Conservation (phyloP, 2,329 filamentous ascomycete genomes). For the Tolypocladium endophyticum region DNA sequence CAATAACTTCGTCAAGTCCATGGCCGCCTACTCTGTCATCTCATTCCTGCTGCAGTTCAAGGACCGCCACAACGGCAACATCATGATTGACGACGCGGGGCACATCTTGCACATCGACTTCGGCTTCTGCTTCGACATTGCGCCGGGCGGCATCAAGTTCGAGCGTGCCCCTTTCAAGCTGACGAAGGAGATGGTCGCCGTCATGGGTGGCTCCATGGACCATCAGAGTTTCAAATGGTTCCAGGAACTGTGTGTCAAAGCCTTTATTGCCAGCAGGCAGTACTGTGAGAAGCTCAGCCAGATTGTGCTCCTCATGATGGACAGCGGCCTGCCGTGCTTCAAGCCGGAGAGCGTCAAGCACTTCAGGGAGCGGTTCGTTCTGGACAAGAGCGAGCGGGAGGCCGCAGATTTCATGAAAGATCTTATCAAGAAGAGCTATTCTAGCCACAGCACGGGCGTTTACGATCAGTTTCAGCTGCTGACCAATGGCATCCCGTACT, state of each 20-base stretch:
- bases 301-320: conserved; percentile 90
- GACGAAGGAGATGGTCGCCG: conserved; percentile 94
- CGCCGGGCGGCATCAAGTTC: conserved; percentile 91
- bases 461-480: conserved; percentile 98
- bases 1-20: conserved; percentile 96
- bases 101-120: conserved; percentile 99
- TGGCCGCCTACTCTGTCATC: conserved; percentile 97
- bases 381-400: conserved; percentile 85
- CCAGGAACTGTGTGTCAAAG: conserved; percentile 91
- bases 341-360: conserved; percentile 91
- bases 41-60: conserved; percentile 98
- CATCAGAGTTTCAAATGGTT: conserved; percentile 92
- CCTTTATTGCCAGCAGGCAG: conserved; percentile 79
- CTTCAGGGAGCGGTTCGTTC: conserved; percentile 84
- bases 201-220: conserved; percentile 82
- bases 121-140: conserved; percentile 98
- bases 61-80: conserved; percentile 97
- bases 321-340: conserved; percentile 93
- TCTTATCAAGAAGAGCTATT: conserved; percentile 80
- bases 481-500: conserved; percentile 96
- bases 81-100: conserved; percentile 96
- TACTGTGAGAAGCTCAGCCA: conserved; percentile 84
- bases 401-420: conserved; percentile 91
- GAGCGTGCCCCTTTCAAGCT: conserved; percentile 98
- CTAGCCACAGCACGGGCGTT: conserved; percentile 82